Evolutionary conservation across 208 protist genomes (phyloP).

Genomic region (Wallacemonas sp.): DNA sequence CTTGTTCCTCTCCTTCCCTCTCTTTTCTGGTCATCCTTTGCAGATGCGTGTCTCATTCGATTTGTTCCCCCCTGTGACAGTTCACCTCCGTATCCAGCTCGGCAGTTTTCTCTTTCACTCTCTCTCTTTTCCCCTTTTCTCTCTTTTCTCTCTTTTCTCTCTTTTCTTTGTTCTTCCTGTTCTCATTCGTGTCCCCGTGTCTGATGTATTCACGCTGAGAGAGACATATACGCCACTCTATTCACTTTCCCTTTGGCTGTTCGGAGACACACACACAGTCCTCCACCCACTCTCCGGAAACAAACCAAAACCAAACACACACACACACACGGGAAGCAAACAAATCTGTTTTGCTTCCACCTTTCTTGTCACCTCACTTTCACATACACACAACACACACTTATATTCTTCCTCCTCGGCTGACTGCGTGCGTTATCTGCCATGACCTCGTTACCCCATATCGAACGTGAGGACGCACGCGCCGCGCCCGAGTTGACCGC

Average conservation of each 20-base stretch:
- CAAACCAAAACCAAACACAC: too few species aligned
- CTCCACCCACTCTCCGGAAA: too few species aligned
- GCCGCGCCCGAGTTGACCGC: not conserved
- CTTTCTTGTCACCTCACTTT: too few species aligned
- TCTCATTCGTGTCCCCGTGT: not conserved
- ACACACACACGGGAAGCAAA: too few species aligned
- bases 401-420: too few species aligned
- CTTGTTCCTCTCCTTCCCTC: conserved; percentile 3
- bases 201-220: not conserved
- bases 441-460: too few species aligned
- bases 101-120: conserved; percentile 9
- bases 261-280: too few species aligned
- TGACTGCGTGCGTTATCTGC: too few species aligned
- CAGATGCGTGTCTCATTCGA: not conserved
- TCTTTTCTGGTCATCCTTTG: not conserved
- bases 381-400: too few species aligned
- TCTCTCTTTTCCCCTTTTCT: not conserved
- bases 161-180: conserved; percentile 2
- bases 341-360: too few species aligned
- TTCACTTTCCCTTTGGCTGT: too few species aligned
- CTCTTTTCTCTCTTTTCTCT: conserved; percentile 4
- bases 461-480: too few species aligned
- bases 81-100: not conserved
- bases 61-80: not conserved
- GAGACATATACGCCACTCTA: not conserved